These are phyloP conservation scores for Boletellus sp. DNA, from an alignment of 768 basidiomycete species.

Conservation along the genomic window DNA sequence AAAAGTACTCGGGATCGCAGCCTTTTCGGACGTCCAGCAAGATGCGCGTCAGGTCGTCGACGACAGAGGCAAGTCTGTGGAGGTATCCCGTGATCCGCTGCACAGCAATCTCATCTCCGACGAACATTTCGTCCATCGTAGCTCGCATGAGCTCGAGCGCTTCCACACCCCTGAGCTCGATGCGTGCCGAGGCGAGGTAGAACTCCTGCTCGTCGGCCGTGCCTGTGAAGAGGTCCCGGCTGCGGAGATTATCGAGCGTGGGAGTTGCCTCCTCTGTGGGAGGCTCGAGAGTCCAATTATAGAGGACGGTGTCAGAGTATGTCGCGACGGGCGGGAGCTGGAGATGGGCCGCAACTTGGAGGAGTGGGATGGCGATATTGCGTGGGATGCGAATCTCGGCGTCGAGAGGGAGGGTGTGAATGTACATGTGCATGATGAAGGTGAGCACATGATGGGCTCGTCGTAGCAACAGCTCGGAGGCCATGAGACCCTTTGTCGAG, in stretches of 20 bases:
- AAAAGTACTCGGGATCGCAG: slow-evolving; percentile 72
- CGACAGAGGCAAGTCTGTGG: slow-evolving; percentile 54
- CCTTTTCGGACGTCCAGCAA: slow-evolving; percentile 63
- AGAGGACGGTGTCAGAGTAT: slow-evolving; percentile 88
- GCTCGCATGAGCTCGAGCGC: slow-evolving; percentile 82
- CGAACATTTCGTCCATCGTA: slow-evolving; percentile 86
- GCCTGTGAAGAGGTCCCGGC: slow-evolving; percentile 70
- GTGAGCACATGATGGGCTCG: slow-evolving; percentile 72
- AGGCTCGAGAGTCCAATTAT: slow-evolving; percentile 61
- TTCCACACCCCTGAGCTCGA: slow-evolving; percentile 81
- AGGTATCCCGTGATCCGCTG: slow-evolving; percentile 66
- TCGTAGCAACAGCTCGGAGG: slow-evolving; percentile 43
- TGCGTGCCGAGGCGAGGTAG: slow-evolving; percentile 79
- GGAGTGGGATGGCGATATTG: slow-evolving; percentile 68
- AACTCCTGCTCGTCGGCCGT: slow-evolving; percentile 82
- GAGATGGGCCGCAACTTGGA: slow-evolving; percentile 64
- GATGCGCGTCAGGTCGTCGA: slow-evolving; percentile 58
- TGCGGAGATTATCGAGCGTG: slow-evolving; percentile 56
- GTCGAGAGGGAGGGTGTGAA: slow-evolving; percentile 57
- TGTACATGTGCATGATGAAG: slow-evolving; percentile 74
- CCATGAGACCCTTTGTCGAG: too few species aligned
- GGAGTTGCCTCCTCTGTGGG: slow-evolving; percentile 32
- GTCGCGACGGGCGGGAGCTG: slow-evolving; percentile 86
- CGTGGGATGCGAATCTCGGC: slow-evolving; percentile 61
- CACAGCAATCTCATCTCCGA: slow-evolving; percentile 62